Evolutionary conservation across 345 rosid genomes (phyloP), one percentile per base, ranked within the genome.

Genomic region (Physaria fendleri): DNA sequence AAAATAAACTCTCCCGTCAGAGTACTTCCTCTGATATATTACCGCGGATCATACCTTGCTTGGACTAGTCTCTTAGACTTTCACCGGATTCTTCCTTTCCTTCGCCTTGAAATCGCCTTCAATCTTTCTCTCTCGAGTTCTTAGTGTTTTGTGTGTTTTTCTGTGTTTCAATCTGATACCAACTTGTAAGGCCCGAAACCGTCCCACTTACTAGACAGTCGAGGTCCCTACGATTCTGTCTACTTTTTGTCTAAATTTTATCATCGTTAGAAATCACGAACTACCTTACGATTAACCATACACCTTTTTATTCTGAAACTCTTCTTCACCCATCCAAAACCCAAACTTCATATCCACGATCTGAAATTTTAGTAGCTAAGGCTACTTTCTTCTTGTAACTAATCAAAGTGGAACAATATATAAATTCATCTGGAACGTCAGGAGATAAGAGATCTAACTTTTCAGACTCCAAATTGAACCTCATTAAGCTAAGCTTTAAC

Each of bases 351-450:
- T 12, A 28, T 7, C 11, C 11, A 1, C 7, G 3, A 13, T 1
- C 0, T 12, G 17, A 1, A 29, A 28, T 3, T 10, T 5, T 2
- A 16, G 12, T 6, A n/a, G 62, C 6, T 12, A 56, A n/a, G 8
- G 63, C 64, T 59, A 44, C 15, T 21, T 59, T 59, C 22, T 42
- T 30, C 30, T 30, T 21, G 29, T 44, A 59, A 15, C 35, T 54
- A 1, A 52, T 20, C 15, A 33, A 20, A 29, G 2, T 16, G 14
- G 4, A 37, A 37, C 17, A 8, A 37, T 13, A 8, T 13, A 37
- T 8, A 37, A 14, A 37, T 14, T 0, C 17, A 5, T 8, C 8
- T 6, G 0, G 17, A 13, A 37, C 13, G 41, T 37, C 40, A 0
- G 11, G n/a, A 11, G 64, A 3, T 30, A 59, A 1, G 6, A 44